These are phyloP conservation scores for Saccharum spontaneum DNA, from an alignment of 176 grass and related monocot genomes.

Conservation along the genomic window DNA sequence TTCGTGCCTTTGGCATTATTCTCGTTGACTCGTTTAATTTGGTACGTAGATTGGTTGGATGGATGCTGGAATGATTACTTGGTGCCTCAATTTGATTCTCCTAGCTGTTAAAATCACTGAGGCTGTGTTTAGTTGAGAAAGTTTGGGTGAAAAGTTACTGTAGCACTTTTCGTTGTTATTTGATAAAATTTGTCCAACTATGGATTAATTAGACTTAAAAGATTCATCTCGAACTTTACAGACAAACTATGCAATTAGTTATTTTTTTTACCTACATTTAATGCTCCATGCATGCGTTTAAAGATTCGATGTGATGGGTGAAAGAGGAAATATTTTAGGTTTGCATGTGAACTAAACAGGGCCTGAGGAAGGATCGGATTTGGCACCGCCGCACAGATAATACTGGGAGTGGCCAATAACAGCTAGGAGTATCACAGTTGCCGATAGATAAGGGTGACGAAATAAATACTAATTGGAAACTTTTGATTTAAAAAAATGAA, in stretches of 20 bases:
- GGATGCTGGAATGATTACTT: neutral
- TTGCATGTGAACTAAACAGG: too few species aligned
- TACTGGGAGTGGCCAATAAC: neutral
- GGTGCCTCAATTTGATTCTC: neutral
- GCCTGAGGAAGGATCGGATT: neutral
- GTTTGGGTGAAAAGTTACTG: too few species aligned
- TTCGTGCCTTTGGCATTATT: neutral
- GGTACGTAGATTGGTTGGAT: neutral
- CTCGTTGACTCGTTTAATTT: neutral
- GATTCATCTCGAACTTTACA: too few species aligned
- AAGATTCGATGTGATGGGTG: too few species aligned
- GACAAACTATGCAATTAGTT: too few species aligned
- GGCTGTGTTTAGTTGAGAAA: too few species aligned
- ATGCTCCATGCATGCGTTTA: too few species aligned
- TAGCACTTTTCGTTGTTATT: too few species aligned
- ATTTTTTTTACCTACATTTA: too few species aligned
- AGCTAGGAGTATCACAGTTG: neutral
- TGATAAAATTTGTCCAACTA: too few species aligned
- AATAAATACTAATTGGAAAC: neutral
- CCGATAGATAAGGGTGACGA: neutral
- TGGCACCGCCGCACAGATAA: neutral
- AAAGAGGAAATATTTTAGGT: too few species aligned
- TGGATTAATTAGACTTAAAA: too few species aligned
- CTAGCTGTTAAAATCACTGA: neutral
- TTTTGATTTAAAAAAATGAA: neutral